Base-by-base conservation (phyloP, 371 early-diverging fungal genomes). In the Ordospora pajunii region DNA sequence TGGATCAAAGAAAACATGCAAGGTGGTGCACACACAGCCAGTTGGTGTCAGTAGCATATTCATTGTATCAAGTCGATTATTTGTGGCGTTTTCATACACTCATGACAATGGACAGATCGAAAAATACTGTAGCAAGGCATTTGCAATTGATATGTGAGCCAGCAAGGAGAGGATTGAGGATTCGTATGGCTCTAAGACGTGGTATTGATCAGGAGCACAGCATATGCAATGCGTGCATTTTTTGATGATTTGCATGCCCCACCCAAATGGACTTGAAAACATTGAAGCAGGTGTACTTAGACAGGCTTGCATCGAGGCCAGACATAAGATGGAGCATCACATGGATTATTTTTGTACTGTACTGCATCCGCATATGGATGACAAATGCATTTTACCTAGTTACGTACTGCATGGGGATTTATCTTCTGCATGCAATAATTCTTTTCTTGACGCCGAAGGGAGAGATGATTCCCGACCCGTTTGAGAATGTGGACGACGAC, bases 391-490 rank as follows among this genome's bases (percentile, higher is more conserved):
- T 82, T 64, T 63, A 79, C 22, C 51, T 85, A 17, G 71, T 85
- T 23, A 79, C 85, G 11, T 85, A 85, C 45, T 70, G 72, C 48
- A 37, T 84, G 27, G 72, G 79, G 25, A 65, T 85, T 5, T 85
- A 85, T 75, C 70, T 85, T 9, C 69, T 85, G 6, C 85, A 85
- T 70, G 77, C 80, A 37, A 58, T 81, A 17, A 84, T 85, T 70
- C 65, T 78, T 5, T 85, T 83, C 73, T 70, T 75, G 27, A 85
- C 84, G 17, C 85, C 85, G 40, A 78, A 81, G 48, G 77, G 75
- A 32, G 78, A 82, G 44, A 74, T 76, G 46, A 75, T 82, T 19
- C 78, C 82, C 23, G 85, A 85, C 64, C 82, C 83, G 2, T 85
- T 85, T 72, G 83, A 83, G 49, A 52, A 71, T 14, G 69, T 74